A percentile compares a stretch with the other conserved stretches of the same genome.
phyloP scores from a whole-genome alignment of 805 yeast genomes.

The Ogataea degrootiae region DNA sequence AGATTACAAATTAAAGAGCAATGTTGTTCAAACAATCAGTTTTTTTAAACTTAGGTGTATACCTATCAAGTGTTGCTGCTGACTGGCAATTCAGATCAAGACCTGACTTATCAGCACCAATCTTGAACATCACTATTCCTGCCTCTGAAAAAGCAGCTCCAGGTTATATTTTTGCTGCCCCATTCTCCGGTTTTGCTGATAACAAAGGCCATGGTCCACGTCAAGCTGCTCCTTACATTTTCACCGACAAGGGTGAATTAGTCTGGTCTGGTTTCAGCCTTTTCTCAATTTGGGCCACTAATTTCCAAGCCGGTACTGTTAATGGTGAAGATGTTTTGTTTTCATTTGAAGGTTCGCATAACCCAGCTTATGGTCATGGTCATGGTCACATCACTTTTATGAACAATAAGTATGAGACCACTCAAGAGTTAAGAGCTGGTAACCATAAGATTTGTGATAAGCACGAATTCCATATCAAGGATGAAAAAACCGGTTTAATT shows the following conservation, averaged over 20 bases:
- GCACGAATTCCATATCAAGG: conserved; percentile 34
- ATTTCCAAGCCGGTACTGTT: conserved; percentile 27
- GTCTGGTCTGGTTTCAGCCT: conserved; percentile 35
- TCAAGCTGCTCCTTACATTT: conserved; percentile 35
- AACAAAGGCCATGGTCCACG: conserved; percentile 21
- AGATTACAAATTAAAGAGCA: neutral
- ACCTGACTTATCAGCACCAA: conserved; percentile 33
- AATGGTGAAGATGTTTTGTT: conserved; percentile 27
- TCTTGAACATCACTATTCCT: conserved; percentile 29
- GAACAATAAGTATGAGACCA: conserved; percentile 27
- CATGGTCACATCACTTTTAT: conserved; percentile 32
- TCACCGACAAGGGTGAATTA: conserved; percentile 31
- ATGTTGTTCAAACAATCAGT: neutral
- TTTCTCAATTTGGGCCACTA: conserved; percentile 30
- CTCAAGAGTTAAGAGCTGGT: conserved; percentile 32
- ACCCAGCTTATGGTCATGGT: conserved; percentile 18
- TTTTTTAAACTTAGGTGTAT: neutral
- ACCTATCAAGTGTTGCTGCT: conserved; percentile 15
- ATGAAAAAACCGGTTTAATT: conserved; percentile 28
- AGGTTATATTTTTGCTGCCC: conserved; percentile 32
- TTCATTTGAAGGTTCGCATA: conserved; percentile 34
- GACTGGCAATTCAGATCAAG: conserved; percentile 32
- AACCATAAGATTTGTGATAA: conserved; percentile 31
- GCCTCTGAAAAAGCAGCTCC: conserved; percentile 21
- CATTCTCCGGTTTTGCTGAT: conserved; percentile 20